phyloP scores from a whole-genome alignment of 352 stramenopile species.

The Pythium utonaiense region DNA sequence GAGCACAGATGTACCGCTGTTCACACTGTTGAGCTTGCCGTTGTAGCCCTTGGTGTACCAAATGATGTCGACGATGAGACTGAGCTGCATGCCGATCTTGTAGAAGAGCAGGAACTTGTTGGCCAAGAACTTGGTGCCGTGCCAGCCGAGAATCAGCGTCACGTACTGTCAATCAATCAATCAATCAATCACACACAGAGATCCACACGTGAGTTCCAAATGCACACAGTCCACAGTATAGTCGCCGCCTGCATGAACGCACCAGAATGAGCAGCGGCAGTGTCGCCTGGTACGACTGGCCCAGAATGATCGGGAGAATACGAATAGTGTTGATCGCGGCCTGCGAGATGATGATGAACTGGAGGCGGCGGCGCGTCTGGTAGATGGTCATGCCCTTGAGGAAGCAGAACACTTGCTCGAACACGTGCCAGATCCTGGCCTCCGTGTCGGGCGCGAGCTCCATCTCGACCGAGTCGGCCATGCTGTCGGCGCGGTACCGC shows the following conservation, averaged over 20 bases:
- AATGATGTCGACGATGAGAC: slow-evolving; percentile 76
- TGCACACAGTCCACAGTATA: too few relatives aligned
- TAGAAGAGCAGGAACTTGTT: slow-evolving; percentile 85
- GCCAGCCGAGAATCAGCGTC: slow-evolving; percentile 84
- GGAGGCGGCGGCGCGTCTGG: slow-evolving; percentile 68
- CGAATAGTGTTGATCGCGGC: slow-evolving; percentile 75
- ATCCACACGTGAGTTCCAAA: slow-evolving; percentile 1
- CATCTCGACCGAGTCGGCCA: slow-evolving; percentile 76
- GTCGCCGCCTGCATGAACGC: too few relatives aligned
- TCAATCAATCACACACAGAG: too few relatives aligned
- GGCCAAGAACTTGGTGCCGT: slow-evolving; percentile 85
- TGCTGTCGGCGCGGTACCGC: slow-evolving; percentile 79
- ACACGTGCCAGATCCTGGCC: slow-evolving; percentile 71
- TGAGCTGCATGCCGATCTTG: slow-evolving; percentile 89
- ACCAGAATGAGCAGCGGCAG: slow-evolving; percentile 80
- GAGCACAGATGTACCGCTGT: slow-evolving; percentile 69
- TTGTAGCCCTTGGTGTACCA: slow-evolving; percentile 89
- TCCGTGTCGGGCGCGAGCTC: slow-evolving; percentile 56
- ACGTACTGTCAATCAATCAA: slow-evolving; percentile 44
- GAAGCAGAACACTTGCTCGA: slow-evolving; percentile 86
- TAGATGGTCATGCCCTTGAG: slow-evolving; percentile 89
- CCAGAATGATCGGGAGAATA: slow-evolving; percentile 85
- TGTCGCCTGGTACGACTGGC: slow-evolving; percentile 79
- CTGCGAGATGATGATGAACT: slow-evolving; percentile 88
- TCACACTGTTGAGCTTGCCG: slow-evolving; percentile 76